Evolutionary conservation across 2,329 filamentous ascomycete species (phyloP).

Genomic region (Diaporthe ampelina): DNA sequence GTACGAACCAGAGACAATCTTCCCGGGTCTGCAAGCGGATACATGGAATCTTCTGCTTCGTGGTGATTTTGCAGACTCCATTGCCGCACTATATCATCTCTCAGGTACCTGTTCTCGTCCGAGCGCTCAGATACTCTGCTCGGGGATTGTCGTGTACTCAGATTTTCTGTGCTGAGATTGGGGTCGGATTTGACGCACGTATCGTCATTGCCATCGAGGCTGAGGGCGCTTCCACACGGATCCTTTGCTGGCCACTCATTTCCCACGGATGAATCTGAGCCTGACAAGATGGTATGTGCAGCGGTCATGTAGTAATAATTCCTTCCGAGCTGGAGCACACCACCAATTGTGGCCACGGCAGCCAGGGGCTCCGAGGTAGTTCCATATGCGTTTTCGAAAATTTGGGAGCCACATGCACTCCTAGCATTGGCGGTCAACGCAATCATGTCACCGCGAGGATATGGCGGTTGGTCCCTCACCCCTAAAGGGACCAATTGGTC

Average conservation of each 20-base stretch:
- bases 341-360: constrained; percentile 26
- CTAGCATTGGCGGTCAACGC: background rate
- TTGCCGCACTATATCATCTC: background rate
- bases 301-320: constrained; percentile 24
- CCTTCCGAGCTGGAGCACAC: constrained; percentile 14
- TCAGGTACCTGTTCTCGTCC: background rate
- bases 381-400: background rate
- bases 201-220: background rate
- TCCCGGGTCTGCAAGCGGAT: background rate
- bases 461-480: background rate
- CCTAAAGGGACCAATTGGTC: constrained; percentile 16
- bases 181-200: background rate
- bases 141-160: background rate
- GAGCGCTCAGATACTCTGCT: background rate
- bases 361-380: background rate
- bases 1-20: background rate
- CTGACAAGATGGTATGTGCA: background rate
- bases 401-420: constrained; percentile 14
- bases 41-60: background rate
- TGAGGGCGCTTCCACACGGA: background rate
- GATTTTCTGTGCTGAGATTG: background rate
- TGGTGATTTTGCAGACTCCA: background rate
- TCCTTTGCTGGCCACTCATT: too few relatives aligned
- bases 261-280: too few relatives aligned
- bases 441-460: background rate